A percentile compares a stretch with the other conserved stretches of the same genome.
These are phyloP conservation scores for Sedum album DNA, from an alignment of 164 flowering plant species.

Conservation along the genomic window DNA sequence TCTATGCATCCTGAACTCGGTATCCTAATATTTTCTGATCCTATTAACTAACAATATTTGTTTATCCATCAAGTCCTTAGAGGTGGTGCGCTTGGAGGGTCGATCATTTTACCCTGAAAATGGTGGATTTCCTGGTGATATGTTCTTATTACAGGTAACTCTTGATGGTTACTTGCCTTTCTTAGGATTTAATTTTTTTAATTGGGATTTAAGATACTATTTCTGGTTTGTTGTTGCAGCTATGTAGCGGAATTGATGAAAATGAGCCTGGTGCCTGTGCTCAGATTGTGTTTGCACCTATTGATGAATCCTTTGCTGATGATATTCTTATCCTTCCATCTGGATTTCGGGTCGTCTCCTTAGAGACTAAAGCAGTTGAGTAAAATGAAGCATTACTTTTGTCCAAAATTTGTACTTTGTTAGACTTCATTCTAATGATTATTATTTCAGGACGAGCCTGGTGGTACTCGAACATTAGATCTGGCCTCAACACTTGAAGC, in stretches of 20 bases:
- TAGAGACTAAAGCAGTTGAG: slow-evolving; percentile 63
- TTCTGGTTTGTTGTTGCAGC: slow-evolving; percentile 26
- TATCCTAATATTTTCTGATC: background rate
- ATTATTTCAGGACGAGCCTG: slow-evolving; percentile 36
- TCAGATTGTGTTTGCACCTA: slow-evolving; percentile 81
- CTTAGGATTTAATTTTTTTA: background rate
- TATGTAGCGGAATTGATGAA: slow-evolving; percentile 84
- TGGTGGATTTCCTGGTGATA: slow-evolving; percentile 47
- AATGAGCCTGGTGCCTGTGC: slow-evolving; percentile 68
- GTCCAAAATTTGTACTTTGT: background rate
- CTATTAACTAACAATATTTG: background rate
- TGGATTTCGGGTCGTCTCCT: slow-evolving; percentile 74
- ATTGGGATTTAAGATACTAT: background rate
- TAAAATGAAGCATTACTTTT: slow-evolving; percentile 8
- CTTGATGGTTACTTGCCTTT: background rate
- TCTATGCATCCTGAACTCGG: too few relatives aligned
- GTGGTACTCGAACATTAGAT: slow-evolving; percentile 62
- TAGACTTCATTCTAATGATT: background rate
- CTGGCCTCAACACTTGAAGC: slow-evolving; percentile 71
- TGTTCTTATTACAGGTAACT: slow-evolving; percentile 59
- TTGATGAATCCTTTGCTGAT: slow-evolving; percentile 76
- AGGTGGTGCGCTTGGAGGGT: slow-evolving; percentile 70
- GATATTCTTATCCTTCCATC: slow-evolving; percentile 78
- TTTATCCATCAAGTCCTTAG: slow-evolving; percentile 26
- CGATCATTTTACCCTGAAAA: slow-evolving; percentile 64